A percentile compares a stretch with the other conserved stretches of the same genome.
Conservation (phyloP, 1,139 yeast genomes). For the Pichia sp. region DNA sequence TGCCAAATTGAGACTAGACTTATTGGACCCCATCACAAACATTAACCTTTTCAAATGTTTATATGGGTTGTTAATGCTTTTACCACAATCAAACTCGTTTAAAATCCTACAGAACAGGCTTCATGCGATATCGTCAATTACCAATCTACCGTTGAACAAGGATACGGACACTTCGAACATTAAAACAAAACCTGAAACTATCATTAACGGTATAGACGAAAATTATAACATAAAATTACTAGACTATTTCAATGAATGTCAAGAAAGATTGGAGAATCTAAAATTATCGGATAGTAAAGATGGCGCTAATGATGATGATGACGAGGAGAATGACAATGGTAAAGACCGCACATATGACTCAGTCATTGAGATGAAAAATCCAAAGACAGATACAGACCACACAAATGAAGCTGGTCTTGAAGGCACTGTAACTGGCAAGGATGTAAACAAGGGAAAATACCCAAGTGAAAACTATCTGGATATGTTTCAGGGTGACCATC, state of each 20-base stretch:
- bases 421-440: neutral
- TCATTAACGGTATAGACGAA: neutral
- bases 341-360: neutral
- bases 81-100: conserved; percentile 96
- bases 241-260: conserved; percentile 57
- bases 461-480: neutral
- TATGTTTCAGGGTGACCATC: conserved; percentile 11
- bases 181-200: conserved; percentile 15
- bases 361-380: neutral
- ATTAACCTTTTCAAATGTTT: conserved; percentile 83
- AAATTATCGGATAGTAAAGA: conserved; percentile 8
- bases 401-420: neutral
- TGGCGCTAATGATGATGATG: neutral
- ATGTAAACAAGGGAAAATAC: neutral
- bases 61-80: conserved; percentile 87
- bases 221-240: conserved; percentile 43
- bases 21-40: conserved; percentile 79
- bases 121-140: conserved; percentile 44
- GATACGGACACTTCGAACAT: neutral
- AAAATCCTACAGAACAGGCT: conserved; percentile 73
- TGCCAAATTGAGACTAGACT: conserved; percentile 77
- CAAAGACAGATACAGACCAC: neutral
- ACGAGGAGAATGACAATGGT: conserved; percentile 4
- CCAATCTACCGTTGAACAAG: conserved; percentile 24
- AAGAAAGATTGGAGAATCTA: conserved; percentile 47